Base-by-base conservation (phyloP, 768 basidiomycete species). In the Trametes cinnabarina region DNA sequence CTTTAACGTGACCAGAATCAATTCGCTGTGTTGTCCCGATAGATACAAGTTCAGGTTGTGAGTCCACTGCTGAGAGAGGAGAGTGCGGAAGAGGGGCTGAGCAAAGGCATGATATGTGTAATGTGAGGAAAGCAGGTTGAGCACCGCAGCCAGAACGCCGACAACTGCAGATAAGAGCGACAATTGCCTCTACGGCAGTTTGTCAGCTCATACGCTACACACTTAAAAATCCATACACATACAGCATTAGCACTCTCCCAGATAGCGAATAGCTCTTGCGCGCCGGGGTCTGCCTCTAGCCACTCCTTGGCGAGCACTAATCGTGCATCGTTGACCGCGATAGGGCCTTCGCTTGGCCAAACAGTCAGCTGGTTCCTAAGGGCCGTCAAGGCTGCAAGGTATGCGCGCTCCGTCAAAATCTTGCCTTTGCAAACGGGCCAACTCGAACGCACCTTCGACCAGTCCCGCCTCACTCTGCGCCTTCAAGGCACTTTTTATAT, bases 91-190 rank as follows among this genome's bases (percentile, higher is more conserved):
- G 32, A 93, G 81, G 0, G 87, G 78, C 35, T 80, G 72, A 0
- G 89, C 90, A 22, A 82, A 68, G 0, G 77, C 59, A 61, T 92
- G 90, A 65, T 84, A 82, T 3, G 84, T 79, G 59, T 88, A 88
- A 48, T 92, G 90, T 3, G 77, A 74, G 3, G 88, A 84, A 14
- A 90, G 73, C 0, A 94, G 72, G 4, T 73, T 76, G 54, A 93
- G 66, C n/a, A 90, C 61, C 0, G 81, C 76, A 0, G 88, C 78
- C 7, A 93, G 65, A 0, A 85, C 63, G 0, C 85, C 81, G 0
- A 84, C 58, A 20, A 85, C 61, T 12, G 79, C 70, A 0, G 78
- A 68, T 25, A 79, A 66, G 9, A 78, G 67, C 2, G 79, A 71
- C 23, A 70, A 72, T 76, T 83, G 72, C 30, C 77, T 71, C 79